Conservation (phyloP, 2,329 filamentous ascomycete species). For the Diaporthe nobilis region DNA sequence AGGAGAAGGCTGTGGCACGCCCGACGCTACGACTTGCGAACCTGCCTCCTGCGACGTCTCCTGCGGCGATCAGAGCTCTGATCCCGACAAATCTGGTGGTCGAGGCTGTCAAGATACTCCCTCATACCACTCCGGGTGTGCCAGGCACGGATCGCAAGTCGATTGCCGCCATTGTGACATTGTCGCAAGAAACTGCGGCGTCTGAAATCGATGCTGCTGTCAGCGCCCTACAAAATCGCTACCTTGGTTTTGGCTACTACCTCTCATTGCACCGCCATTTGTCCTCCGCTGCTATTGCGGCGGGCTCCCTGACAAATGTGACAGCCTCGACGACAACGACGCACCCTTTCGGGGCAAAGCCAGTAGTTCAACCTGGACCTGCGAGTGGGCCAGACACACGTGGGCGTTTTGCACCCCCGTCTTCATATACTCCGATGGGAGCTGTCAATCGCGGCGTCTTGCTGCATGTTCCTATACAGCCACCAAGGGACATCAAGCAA, state of each 20-base stretch:
- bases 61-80: constrained; percentile 71
- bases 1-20: constrained; percentile 72
- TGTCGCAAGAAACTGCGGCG: constrained; percentile 84
- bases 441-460: constrained; percentile 62
- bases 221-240: constrained; percentile 83
- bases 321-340: constrained; percentile 62
- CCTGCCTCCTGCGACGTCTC: constrained; percentile 72
- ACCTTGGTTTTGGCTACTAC: constrained; percentile 88
- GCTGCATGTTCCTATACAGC: constrained; percentile 78
- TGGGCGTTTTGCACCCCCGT: constrained; percentile 80
- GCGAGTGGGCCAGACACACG: constrained; percentile 32
- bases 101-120: constrained; percentile 80
- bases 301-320: constrained; percentile 54
- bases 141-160: constrained; percentile 77
- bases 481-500: constrained; percentile 83
- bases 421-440: constrained; percentile 70
- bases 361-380: constrained; percentile 63
- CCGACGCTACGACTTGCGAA: constrained; percentile 74
- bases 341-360: constrained; percentile 84
- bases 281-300: constrained; percentile 78
- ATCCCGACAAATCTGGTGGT: constrained; percentile 73
- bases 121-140: constrained; percentile 63
- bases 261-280: constrained; percentile 85
- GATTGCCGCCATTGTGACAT: constrained; percentile 82
- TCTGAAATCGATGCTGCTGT: constrained; percentile 87